Evolutionary conservation across 192 early-diverging fungal genomes (phyloP).

Genomic region (Diversispora epigaea): DNA sequence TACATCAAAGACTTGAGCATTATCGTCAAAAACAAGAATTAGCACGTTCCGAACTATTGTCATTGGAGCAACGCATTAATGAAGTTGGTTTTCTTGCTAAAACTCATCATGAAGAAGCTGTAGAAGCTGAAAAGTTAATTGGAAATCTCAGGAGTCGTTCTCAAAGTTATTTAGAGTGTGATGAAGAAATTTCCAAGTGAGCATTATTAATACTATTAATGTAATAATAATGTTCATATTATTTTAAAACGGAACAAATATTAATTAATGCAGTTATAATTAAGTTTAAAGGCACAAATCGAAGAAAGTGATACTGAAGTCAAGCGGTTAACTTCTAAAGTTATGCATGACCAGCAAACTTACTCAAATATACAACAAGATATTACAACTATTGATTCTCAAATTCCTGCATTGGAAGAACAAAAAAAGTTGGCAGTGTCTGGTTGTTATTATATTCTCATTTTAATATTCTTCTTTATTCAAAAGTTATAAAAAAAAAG

Average conservation of each 20-base stretch:
- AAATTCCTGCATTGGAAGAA: constrained; percentile 28
- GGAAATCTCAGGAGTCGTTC: not conserved
- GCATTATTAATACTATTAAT: not conserved
- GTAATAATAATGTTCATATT: not conserved
- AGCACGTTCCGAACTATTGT: not conserved
- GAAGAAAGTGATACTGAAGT: constrained; percentile 19
- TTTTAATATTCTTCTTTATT: not conserved
- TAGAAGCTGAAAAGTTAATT: constrained; percentile 20
- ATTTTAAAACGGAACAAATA: not conserved
- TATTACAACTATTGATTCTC: constrained; percentile 21
- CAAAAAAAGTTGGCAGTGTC: constrained; percentile 21
- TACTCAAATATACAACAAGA: constrained; percentile 24
- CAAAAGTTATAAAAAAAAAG: too few relatives aligned
- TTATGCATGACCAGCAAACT: constrained; percentile 29
- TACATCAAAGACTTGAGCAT: constrained; percentile 17
- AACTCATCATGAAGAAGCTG: constrained; percentile 1
- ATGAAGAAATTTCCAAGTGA: constrained; percentile 22
- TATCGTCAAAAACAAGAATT: not conserved
- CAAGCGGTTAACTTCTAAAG: constrained; percentile 20
- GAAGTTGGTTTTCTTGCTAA: not conserved
- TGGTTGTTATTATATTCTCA: not conserved
- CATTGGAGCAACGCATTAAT: constrained; percentile 8
- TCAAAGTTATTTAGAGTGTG: constrained; percentile 18
- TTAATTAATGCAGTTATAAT: not conserved
- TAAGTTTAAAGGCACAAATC: not conserved